Evolutionary conservation across 495 filamentous ascomycete species (phyloP), one percentile per base, ranked within the genome.

Genomic region (Lentithecium fluviatile): DNA sequence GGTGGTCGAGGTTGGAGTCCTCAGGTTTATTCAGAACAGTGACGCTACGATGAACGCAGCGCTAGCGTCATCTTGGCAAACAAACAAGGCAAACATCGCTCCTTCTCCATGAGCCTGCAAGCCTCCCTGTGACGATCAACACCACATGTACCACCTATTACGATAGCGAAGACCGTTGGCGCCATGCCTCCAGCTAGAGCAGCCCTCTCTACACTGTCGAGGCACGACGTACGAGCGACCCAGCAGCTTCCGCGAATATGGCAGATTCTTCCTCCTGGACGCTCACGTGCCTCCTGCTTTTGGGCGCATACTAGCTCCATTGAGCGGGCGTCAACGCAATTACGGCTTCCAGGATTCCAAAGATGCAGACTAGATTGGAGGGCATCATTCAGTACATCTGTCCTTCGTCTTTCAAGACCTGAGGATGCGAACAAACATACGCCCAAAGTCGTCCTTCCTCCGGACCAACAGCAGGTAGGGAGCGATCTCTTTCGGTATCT

Each of bases 211-310:
- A 12, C 23, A 10, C 7, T 32, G 29, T 32, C 29, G 29, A 32
- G 40, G 13, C 6, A n/a, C 40, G 40, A 43, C 13, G 13, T 29
- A n/a, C 26, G 24, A 51, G 48, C 13, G 29, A 10, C 6, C 19
- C 29, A 10, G 12, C 20, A 25, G 23, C 10, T 51, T 51, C 48
- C 48, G 24, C 19, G 24, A 21, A 48, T 25, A 15, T 23, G 19
- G 7, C 45, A 23, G 5, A 21, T 13, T 25, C 21, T 48, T 25
- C 13, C 29, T 45, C 15, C 37, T 11, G 37, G 12, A 40, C 19
- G 13, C 52, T 55, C 53, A 56, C 53, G 53, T 56, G 53, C 53
- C 34, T 56, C 42, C 1, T 46, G n/a, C 13, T 47, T 56, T 11
- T 46, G 38, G 38, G n/a, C 38, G 7, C 23, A 13, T 29, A 34